Base-by-base conservation (phyloP, 352 stramenopile genomes). In the Phytophthora tubulina region DNA sequence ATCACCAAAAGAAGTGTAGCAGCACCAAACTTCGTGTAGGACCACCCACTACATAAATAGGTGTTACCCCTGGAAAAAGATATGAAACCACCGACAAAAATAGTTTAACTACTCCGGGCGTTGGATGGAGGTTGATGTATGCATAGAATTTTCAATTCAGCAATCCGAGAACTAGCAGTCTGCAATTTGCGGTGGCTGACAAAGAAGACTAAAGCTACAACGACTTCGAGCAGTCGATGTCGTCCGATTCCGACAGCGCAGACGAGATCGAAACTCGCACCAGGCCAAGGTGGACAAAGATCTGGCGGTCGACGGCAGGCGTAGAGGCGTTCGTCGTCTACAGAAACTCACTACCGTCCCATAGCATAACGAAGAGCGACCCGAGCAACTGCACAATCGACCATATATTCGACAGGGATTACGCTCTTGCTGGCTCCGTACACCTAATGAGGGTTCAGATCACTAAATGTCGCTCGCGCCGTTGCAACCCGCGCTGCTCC, bases 351-450 rank as follows among this genome's bases (percentile, higher is more conserved):
- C 35, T 59, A n/a, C 52, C 52, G 0, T 48, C 36, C 3, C 52
- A 59, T 17, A 48, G 36, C 21, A 48, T 59, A 41, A 27, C 31
- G 10, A 59, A 46, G 42, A 32, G 36, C n/a, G 15, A 48, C 9
- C 32, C 33, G 36, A 49, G 8, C 36, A 17, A 5, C 36, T 59
- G 36, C 4, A 39, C 21, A 21, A 59, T 59, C 11, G 36, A 48
- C 8, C 52, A 59, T 49, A 14, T 64, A 15, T 56, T 54, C 30
- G 41, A 42, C 30, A 49, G 38, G 36, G 52, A 59, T 6, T 49
- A 59, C 4, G 33, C 11, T 27, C n/a, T 48, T 4, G 52, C 35
- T 48, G 9, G 14, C 41, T 48, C 41, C 27, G 15, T 27, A 4
- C 41, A 48, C 9, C 41, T 27, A 11, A 48, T 48, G 41, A 21